These are phyloP conservation scores for Teunomyces cretensis DNA, from an alignment of 805 yeast species.

Conservation along the genomic window DNA sequence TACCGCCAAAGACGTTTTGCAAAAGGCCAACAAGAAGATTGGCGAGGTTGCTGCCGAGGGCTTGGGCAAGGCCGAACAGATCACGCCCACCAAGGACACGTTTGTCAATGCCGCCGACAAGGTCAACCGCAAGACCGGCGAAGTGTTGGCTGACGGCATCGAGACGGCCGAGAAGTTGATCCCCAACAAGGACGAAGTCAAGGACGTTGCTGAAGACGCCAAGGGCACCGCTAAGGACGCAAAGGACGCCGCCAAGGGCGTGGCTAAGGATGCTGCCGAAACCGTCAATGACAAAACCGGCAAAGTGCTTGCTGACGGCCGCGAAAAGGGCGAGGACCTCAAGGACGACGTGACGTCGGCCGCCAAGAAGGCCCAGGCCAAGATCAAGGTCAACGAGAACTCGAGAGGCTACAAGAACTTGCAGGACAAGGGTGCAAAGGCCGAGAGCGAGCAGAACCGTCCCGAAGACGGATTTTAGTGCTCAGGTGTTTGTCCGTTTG, in stretches of 20 bases:
- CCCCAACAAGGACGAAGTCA: background rate
- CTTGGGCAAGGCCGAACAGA: constrained; percentile 34
- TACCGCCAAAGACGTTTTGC: constrained; percentile 34
- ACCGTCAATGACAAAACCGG: constrained; percentile 11
- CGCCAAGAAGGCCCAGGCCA: constrained; percentile 12
- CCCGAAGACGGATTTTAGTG: constrained; percentile 49
- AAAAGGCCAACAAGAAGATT: constrained; percentile 32
- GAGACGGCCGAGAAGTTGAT: constrained; percentile 29
- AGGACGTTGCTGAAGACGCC: background rate
- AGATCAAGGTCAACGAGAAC: constrained; percentile 25
- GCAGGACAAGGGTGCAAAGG: constrained; percentile 44
- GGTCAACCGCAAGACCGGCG: constrained; percentile 31
- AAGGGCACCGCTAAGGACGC: constrained; percentile 5
- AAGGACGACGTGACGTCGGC: constrained; percentile 14
- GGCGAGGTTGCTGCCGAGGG: constrained; percentile 43
- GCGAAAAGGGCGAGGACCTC: constrained; percentile 4
- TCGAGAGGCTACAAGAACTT: constrained; percentile 37
- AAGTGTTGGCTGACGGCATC: constrained; percentile 34
- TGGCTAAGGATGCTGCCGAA: constrained; percentile 8
- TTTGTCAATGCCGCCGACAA: constrained; percentile 23
- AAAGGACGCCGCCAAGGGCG: background rate
- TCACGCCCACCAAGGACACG: constrained; percentile 19
- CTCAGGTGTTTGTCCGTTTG: too few relatives aligned
- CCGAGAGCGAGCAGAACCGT: constrained; percentile 44
- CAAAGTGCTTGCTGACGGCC: background rate